Evolutionary conservation across 768 basidiomycete genomes (phyloP).

Genomic region (Tylopilus intermedius): DNA sequence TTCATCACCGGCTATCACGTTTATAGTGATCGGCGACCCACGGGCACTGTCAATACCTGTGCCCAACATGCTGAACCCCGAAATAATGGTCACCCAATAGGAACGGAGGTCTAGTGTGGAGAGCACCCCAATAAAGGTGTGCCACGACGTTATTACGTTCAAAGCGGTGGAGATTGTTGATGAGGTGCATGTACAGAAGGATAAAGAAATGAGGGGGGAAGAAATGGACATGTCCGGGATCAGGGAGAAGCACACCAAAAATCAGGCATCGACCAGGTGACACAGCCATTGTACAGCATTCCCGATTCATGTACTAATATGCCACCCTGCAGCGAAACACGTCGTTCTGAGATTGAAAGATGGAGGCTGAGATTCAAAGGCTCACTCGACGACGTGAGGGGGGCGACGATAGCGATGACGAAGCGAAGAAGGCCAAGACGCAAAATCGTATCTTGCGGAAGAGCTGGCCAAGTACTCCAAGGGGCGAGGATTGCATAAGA

Average conservation of each 20-base stretch:
- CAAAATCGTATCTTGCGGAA: constrained; percentile 69
- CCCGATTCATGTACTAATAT: neutral
- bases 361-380: constrained; percentile 85
- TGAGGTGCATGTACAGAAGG: neutral
- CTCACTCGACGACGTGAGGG: constrained; percentile 58
- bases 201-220: constrained; percentile 22
- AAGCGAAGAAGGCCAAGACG: constrained; percentile 48
- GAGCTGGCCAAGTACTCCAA: constrained; percentile 80
- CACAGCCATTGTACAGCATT: too few relatives aligned
- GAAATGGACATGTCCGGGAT: constrained; percentile 60
- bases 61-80: constrained; percentile 5
- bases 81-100: neutral
- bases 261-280: constrained; percentile 45
- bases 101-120: neutral
- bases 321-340: constrained; percentile 43
- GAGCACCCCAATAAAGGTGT: constrained; percentile 17
- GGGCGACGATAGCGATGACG: constrained; percentile 62
- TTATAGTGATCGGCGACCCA: constrained; percentile 23
- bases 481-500: constrained; percentile 53
- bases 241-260: constrained; percentile 68
- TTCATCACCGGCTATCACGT: neutral
- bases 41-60: constrained; percentile 4
- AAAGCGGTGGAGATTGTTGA: neutral
- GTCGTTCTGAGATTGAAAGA: constrained; percentile 74
- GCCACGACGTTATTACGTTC: neutral